Evolutionary conservation across 1,139 yeast genomes (phyloP), one percentile per base, ranked within the genome.

Genomic region (Entelexis sorbosivorans): DNA sequence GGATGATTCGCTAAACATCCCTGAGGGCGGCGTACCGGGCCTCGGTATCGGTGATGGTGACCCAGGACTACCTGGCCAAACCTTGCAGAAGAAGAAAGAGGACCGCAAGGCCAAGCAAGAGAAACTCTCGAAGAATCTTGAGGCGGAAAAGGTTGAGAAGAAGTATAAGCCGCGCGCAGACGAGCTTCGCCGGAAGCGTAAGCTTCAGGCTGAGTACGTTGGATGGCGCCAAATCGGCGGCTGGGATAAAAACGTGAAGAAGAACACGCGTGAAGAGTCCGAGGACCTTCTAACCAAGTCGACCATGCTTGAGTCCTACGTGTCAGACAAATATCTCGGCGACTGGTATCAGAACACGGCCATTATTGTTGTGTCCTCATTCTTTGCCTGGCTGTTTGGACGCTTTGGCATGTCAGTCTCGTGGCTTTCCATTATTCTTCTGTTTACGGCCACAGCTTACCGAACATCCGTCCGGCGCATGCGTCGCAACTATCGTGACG

Each of bases 141-240:
- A 49, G 46, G 20, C 49, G 35, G 38, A 34, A 28, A 40, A 49
- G 44, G 54, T 53, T 19, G 35, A 35, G 16, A 19, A 45, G 42
- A 46, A 53, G 38, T 53, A 47, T 40, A 22, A n/a, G 35, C 17
- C 40, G 5, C 38, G 43, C 29, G 24, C 47, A 33, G 52, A 55
- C 33, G 49, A 52, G 38, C 56, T 56, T 11, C 50, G 36, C 22
- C 45, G 38, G 22, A 35, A 48, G 35, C 59, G 61, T 20, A 38
- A 20, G 16, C 54, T 48, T 35, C 55, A 53, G 34, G 58, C 60
- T 17, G 60, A 58, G 42, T 53, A 51, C 16, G 57, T 87, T 52
- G 97, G 97, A 20, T 89, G 97, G 97, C 85, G 82, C 64, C 96
- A 89, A 67, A 89, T 85, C 47, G 91, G 94, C 16, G 85, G 88